Evolutionary conservation across 1,284 basidiomycete species (phyloP), one percentile per base, ranked within the genome.

Genomic region (Sporisorium reilianum): DNA sequence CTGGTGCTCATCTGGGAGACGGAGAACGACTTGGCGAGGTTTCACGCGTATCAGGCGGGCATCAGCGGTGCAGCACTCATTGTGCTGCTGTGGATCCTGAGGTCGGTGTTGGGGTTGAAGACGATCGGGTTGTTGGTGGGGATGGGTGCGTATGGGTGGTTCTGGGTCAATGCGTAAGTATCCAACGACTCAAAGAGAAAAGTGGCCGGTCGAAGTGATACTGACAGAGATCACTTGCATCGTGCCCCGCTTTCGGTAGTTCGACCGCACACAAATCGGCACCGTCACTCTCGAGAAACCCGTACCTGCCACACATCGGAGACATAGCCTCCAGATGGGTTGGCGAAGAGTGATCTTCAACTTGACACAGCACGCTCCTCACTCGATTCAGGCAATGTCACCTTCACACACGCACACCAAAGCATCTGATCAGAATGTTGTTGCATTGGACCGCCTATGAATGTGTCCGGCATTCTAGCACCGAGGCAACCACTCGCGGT

Each of bases 121-220:
- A 77, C 78, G 11, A 69, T 81, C 20, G 76, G 78, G 12, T 51
- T 81, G 54, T 60, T 81, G 41, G 57, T 80, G 1, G 73, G 70
- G 11, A 81, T 81, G 80, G 80, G 65, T 38, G 59, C 66, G 3
- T 66, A 73, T 18, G 80, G 80, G n/a, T 80, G 75, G 69, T 79
- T 70, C 55, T 81, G 80, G 80, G 77, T 81, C 55, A 79, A 78
- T 57, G 78, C 69, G 78, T 81, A 66, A 71, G 78, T 79, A 7
- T n/a, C n/a, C n/a, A n/a, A n/a, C n/a, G n/a, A n/a, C n/a, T n/a
- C n/a, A n/a, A n/a, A n/a, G n/a, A n/a, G n/a, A n/a, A n/a, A n/a
- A n/a, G n/a, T n/a, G n/a, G n/a, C 18, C 4, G 34, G 12, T 34
- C 14, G 34, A 10, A 20, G 6, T 5, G n/a, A 16, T n/a, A 45